Percentiles rank a stretch among this genome's conserved stretches.
Conservation (phyloP, 2,329 filamentous ascomycete genomes). For the Stagonosporopsis tanaceti region DNA sequence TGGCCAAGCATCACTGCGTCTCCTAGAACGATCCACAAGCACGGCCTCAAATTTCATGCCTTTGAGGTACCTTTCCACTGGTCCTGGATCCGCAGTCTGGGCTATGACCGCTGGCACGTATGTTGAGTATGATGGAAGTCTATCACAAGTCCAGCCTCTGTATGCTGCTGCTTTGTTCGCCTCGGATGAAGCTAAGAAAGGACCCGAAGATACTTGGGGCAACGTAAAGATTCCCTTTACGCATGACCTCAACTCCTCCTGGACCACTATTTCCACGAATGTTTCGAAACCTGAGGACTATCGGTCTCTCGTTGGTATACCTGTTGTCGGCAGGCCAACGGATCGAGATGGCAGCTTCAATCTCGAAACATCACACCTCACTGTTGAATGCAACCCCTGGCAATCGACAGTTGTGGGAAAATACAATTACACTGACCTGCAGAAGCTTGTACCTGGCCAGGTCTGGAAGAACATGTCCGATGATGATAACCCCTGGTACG, state of each 20-base stretch:
- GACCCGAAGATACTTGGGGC: constrained; percentile 42
- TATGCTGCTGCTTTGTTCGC: constrained; percentile 40
- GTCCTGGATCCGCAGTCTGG: constrained; percentile 26
- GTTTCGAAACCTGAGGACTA: constrained; percentile 31
- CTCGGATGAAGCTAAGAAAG: constrained; percentile 30
- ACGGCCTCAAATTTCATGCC: constrained; percentile 7
- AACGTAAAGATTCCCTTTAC: constrained; percentile 45
- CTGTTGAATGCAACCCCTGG: not conserved
- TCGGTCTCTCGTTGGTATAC: constrained; percentile 41
- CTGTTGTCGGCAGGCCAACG: constrained; percentile 6
- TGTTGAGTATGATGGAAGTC: constrained; percentile 14
- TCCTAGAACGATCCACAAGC: constrained; percentile 28
- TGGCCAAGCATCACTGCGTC: constrained; percentile 47
- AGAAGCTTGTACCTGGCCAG: not conserved
- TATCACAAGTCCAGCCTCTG: constrained; percentile 30
- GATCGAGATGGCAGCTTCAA: not conserved
- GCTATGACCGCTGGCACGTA: not conserved
- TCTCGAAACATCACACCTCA: not conserved
- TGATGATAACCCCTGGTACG: not conserved
- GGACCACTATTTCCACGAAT: constrained; percentile 23
- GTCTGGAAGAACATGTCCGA: not conserved
- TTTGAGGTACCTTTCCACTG: constrained; percentile 42
- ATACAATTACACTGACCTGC: not conserved
- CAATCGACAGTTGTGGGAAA: not conserved
- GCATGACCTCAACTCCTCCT: not conserved